Conservation (phyloP, 768 basidiomycete genomes). For the Hygrocybe punicea region DNA sequence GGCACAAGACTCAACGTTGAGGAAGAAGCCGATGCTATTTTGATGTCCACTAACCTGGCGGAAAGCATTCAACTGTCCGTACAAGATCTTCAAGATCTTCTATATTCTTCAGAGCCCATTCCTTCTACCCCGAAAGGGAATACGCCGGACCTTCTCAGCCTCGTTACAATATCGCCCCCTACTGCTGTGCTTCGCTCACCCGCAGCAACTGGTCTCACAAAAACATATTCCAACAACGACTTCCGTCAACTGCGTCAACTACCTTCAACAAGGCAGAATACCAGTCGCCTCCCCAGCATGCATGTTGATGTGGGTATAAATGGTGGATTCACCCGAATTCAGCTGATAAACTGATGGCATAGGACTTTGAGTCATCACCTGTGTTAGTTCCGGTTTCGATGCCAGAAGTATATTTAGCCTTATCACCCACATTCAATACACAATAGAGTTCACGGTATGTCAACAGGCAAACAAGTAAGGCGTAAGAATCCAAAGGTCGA, state of each 20-base stretch:
- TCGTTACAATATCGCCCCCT: conserved; percentile 65
- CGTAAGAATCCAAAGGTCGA: not conserved
- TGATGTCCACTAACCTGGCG: conserved; percentile 18
- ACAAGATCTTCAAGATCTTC: conserved; percentile 45
- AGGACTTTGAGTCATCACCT: conserved; percentile 36
- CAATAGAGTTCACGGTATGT: conserved; percentile 1
- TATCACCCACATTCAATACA: conserved; percentile 12
- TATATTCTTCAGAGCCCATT: conserved; percentile 37
- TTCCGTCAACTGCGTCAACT: conserved; percentile 71
- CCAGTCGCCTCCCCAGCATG: conserved; percentile 81
- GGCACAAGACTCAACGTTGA: conserved; percentile 37
- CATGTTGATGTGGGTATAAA: conserved; percentile 57
- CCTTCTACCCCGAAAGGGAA: conserved; percentile 57
- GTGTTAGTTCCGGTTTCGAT: conserved; percentile 24
- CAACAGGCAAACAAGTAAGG: conserved; percentile 5
- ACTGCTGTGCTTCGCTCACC: conserved; percentile 67
- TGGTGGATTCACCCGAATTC: conserved; percentile 24
- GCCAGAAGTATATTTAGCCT: conserved; percentile 10
- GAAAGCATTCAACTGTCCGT: conserved; percentile 45
- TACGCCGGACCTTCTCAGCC: conserved; percentile 45
- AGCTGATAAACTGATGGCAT: conserved; percentile 12
- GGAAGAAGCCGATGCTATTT: conserved; percentile 38
- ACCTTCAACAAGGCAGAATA: conserved; percentile 72
- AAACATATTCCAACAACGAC: conserved; percentile 77
- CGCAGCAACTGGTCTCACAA: conserved; percentile 73